A percentile compares a stretch with the other conserved stretches of the same genome.
These are phyloP conservation scores for Pseudogymnoascus destructans DNA, from an alignment of 2,329 filamentous ascomycete genomes.

Conservation along the genomic window DNA sequence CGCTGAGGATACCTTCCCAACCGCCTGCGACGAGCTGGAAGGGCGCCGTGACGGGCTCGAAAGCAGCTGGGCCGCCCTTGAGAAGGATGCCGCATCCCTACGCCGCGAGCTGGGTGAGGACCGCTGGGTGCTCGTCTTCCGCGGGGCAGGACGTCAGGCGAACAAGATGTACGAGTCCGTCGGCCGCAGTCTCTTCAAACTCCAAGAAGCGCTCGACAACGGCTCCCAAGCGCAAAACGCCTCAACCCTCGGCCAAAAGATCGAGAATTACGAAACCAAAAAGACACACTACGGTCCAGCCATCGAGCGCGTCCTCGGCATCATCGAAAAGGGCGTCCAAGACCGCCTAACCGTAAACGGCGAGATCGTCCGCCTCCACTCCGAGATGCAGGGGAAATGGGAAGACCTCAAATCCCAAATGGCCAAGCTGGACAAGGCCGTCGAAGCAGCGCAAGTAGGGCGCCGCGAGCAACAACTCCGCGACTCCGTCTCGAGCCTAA, in stretches of 20 bases:
- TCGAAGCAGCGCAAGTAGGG: slow-evolving; percentile 60
- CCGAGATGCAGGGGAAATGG: slow-evolving; percentile 76
- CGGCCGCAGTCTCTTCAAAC: slow-evolving; percentile 69
- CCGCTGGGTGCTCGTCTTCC: slow-evolving; percentile 89
- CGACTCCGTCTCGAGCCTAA: slow-evolving; percentile 85
- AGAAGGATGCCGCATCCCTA: slow-evolving; percentile 79
- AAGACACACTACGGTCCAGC: slow-evolving; percentile 88
- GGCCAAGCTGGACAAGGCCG: slow-evolving; percentile 56
- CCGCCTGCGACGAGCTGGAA: slow-evolving; percentile 78
- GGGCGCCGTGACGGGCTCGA: slow-evolving; percentile 63
- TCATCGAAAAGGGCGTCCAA: slow-evolving; percentile 91
- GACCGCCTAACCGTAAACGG: slow-evolving; percentile 95
- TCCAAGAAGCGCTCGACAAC: slow-evolving; percentile 66
- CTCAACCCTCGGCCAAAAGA: slow-evolving; percentile 60
- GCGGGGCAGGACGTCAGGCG: slow-evolving; percentile 80
- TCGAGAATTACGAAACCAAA: slow-evolving; percentile 90
- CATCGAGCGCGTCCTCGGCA: slow-evolving; percentile 77
- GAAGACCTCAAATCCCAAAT: slow-evolving; percentile 63
- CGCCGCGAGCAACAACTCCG: slow-evolving; percentile 61
- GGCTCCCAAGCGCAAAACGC: slow-evolving; percentile 62
- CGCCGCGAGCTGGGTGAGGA: slow-evolving; percentile 88
- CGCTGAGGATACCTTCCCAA: slow-evolving; percentile 70
- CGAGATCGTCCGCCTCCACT: slow-evolving; percentile 76
- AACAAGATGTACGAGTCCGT: slow-evolving; percentile 96
- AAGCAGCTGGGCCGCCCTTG: slow-evolving; percentile 73